These are phyloP conservation scores for Brettanomyces sp. DNA, from an alignment of 805 yeast species.

Conservation along the genomic window DNA sequence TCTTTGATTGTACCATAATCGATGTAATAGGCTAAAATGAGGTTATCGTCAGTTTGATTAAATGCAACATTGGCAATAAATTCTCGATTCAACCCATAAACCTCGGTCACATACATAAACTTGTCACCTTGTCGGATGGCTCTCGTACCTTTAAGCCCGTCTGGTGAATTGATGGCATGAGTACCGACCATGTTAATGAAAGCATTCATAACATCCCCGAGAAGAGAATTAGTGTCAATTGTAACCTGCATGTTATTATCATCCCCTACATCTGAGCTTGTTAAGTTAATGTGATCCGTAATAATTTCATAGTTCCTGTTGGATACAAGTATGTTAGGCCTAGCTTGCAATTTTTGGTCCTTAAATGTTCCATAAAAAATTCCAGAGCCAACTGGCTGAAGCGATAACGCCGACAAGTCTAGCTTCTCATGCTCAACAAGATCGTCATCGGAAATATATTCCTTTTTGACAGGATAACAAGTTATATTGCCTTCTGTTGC, in stretches of 20 bases:
- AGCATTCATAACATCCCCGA: slow-evolving; percentile 4
- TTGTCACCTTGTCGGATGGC: slow-evolving; percentile 4
- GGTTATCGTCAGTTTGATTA: slow-evolving; percentile 6
- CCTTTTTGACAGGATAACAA: slow-evolving; percentile 8
- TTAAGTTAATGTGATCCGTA: neutral
- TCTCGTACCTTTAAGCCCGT: neutral
- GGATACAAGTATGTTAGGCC: neutral
- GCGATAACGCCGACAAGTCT: neutral
- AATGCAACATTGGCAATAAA: slow-evolving; percentile 8
- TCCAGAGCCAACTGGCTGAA: slow-evolving; percentile 1
- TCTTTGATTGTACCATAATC: slow-evolving; percentile 2
- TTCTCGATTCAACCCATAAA: slow-evolving; percentile 8
- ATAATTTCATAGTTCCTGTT: neutral
- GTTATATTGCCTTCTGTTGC: slow-evolving; percentile 9
- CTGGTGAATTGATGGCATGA: slow-evolving; percentile 1
- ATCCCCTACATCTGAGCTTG: neutral
- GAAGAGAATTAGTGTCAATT: neutral
- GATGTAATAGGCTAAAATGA: slow-evolving; percentile 5
- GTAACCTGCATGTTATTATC: neutral
- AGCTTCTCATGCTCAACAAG: neutral
- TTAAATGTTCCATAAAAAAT: slow-evolving; percentile 1
- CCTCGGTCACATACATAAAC: slow-evolving; percentile 3
- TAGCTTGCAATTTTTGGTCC: neutral
- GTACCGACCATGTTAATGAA: slow-evolving; percentile 3
- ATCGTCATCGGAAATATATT: neutral